These are phyloP conservation scores for Somion occarium DNA, from an alignment of 1,284 basidiomycete species.

Conservation along the genomic window DNA sequence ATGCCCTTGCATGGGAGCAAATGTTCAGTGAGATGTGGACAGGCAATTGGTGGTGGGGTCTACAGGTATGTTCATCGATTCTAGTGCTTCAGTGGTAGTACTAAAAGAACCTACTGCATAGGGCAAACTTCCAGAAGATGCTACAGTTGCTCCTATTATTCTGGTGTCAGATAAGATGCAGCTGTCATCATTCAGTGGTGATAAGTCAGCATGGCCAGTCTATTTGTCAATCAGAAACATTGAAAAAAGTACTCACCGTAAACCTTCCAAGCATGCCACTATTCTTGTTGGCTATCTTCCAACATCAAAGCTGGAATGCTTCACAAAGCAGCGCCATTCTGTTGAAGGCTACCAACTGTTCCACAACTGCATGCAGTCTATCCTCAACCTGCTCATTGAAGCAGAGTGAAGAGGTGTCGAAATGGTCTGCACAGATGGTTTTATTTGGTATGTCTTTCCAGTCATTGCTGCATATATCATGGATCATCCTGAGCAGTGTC, in stretches of 20 bases:
- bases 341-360: slow-evolving; percentile 17
- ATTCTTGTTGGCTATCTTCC: slow-evolving; percentile 21
- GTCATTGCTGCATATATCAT: slow-evolving; percentile 23
- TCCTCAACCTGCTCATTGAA: slow-evolving; percentile 15
- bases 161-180: not conserved
- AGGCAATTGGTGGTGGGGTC: slow-evolving; percentile 20
- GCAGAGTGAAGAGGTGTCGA: slow-evolving; percentile 18
- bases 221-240: slow-evolving; percentile 23
- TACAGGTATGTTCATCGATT: slow-evolving; percentile 3
- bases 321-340: not conserved
- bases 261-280: slow-evolving; percentile 11
- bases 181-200: slow-evolving; percentile 9
- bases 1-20: too few relatives aligned
- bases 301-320: slow-evolving; percentile 12
- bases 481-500: slow-evolving; percentile 25
- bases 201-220: slow-evolving; percentile 16
- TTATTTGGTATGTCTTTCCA: slow-evolving; percentile 13
- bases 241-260: slow-evolving; percentile 10
- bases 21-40: slow-evolving; percentile 18
- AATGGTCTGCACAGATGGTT: slow-evolving; percentile 19
- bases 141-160: slow-evolving; percentile 12
- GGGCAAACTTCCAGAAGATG: slow-evolving; percentile 10
- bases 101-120: not conserved
- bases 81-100: not conserved
- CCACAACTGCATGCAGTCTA: slow-evolving; percentile 20